These are phyloP conservation scores for Colletotrichum destructivum DNA, from an alignment of 2,329 filamentous ascomycete genomes.

Conservation along the genomic window DNA sequence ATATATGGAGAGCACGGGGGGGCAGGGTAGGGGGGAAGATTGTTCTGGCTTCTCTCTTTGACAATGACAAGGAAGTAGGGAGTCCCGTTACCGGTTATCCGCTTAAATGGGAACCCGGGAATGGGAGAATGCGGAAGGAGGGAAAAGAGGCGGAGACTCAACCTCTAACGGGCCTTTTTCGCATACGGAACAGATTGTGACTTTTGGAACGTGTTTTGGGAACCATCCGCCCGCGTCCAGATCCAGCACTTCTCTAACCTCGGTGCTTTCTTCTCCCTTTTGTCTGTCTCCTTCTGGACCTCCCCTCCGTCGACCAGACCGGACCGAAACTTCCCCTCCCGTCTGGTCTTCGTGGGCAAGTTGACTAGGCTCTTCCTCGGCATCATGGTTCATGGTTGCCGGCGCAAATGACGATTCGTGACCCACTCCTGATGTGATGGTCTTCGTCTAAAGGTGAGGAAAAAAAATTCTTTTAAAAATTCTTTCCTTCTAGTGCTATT, in stretches of 20 bases:
- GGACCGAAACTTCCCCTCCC: background rate
- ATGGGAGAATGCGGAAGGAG: slow-evolving; percentile 14
- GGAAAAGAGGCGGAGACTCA: background rate
- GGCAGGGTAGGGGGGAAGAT: background rate
- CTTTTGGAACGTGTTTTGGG: background rate
- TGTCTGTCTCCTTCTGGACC: no score
- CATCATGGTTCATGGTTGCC: slow-evolving; percentile 9
- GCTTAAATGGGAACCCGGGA: background rate
- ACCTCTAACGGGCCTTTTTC: slow-evolving; percentile 4
- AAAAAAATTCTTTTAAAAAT: slow-evolving; percentile 23
- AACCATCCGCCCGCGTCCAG: slow-evolving; percentile 16
- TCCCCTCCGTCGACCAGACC: background rate
- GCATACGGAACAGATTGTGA: background rate
- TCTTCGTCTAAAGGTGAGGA: background rate
- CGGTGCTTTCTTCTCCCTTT: slow-evolving; percentile 1
- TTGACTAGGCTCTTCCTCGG: slow-evolving; percentile 24
- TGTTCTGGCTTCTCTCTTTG: no score
- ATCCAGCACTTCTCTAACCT: background rate
- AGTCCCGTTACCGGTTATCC: background rate
- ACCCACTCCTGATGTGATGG: background rate
- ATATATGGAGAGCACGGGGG: background rate
- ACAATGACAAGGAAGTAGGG: background rate
- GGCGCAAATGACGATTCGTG: slow-evolving; percentile 12
- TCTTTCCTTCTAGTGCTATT: slow-evolving; percentile 11
- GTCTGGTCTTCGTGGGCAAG: background rate